Conservation (phyloP, 2,329 filamentous ascomycete species). For the Fusarium sp. region DNA sequence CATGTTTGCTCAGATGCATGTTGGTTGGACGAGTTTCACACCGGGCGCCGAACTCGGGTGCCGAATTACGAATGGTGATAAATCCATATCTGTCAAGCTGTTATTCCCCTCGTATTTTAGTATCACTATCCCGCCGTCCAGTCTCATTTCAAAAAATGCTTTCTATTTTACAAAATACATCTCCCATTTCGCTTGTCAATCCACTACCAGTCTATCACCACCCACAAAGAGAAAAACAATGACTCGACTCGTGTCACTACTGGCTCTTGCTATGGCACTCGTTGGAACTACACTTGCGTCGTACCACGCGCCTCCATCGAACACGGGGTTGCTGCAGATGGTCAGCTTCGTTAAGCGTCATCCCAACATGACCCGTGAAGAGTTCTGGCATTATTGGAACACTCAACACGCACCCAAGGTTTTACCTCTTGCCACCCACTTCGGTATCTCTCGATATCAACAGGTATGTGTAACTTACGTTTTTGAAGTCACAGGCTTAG, state of each 20-base stretch:
- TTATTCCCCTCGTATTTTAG: too few species aligned
- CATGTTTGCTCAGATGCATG: neutral
- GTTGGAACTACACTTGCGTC: constrained; percentile 9
- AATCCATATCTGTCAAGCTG: neutral
- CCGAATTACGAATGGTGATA: neutral
- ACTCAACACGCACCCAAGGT: constrained; percentile 52
- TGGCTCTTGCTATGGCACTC: constrained; percentile 13
- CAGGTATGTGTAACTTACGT: constrained; percentile 38
- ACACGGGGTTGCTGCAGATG: constrained; percentile 49
- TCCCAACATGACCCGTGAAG: constrained; percentile 42
- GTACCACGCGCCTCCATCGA: constrained; percentile 61
- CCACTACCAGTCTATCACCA: neutral
- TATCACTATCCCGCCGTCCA: too few species aligned
- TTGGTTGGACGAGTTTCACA: neutral
- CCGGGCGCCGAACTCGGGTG: too few species aligned
- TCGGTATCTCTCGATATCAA: constrained; percentile 51
- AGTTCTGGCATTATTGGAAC: constrained; percentile 53
- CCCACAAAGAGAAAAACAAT: constrained; percentile 10
- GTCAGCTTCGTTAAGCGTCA: constrained; percentile 51
- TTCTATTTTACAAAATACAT: neutral
- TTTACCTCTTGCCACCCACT: constrained; percentile 46
- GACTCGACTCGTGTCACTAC: constrained; percentile 15
- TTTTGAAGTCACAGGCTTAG: neutral
- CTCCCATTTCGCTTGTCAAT: neutral
- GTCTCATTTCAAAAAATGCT: neutral